phyloP scores from a whole-genome alignment of 305 asterid species.

The Lippia alba region DNA sequence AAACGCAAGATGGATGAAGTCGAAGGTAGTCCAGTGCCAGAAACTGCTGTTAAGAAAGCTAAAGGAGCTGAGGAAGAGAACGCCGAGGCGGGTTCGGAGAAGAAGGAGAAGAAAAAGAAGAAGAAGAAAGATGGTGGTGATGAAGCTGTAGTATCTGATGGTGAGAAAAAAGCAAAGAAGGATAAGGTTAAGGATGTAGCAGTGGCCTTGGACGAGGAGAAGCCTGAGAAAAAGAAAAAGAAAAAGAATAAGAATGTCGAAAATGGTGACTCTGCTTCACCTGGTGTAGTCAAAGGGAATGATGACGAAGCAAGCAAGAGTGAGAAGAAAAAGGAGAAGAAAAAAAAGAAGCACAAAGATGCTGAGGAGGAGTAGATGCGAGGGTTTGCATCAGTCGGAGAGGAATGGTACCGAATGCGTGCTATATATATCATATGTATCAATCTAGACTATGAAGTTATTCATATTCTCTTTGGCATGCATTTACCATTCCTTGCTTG shows the following conservation, averaged over 20 bases:
- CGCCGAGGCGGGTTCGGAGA: conserved; percentile 44
- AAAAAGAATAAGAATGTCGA: conserved; percentile 54
- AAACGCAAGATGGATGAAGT: conserved; percentile 57
- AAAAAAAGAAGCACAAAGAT: conserved; percentile 40
- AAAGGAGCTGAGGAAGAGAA: conserved; percentile 42
- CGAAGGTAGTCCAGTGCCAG: conserved; percentile 50
- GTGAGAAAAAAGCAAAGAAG: conserved; percentile 49
- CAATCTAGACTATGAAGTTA: neutral
- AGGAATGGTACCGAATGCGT: neutral
- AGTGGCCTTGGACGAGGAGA: conserved; percentile 43
- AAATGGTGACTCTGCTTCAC: conserved; percentile 45
- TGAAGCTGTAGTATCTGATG: conserved; percentile 32
- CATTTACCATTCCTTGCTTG: neutral
- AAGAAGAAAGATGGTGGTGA: conserved; percentile 47
- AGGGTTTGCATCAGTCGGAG: neutral
- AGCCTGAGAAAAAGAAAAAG: conserved; percentile 52
- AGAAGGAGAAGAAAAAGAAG: conserved; percentile 62
- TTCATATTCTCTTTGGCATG: conserved; percentile 9
- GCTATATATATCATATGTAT: neutral
- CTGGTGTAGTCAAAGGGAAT: conserved; percentile 22
- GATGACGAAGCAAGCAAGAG: conserved; percentile 40
- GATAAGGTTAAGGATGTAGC: conserved; percentile 43
- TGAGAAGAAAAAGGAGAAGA: conserved; percentile 37
- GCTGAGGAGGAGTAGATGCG: conserved; percentile 11
- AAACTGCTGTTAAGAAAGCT: conserved; percentile 52